Percentiles rank a stretch among this genome's conserved stretches.
These are phyloP conservation scores for Rhododendron griersonianum DNA, from an alignment of 148 eudicot species.

Conservation along the genomic window DNA sequence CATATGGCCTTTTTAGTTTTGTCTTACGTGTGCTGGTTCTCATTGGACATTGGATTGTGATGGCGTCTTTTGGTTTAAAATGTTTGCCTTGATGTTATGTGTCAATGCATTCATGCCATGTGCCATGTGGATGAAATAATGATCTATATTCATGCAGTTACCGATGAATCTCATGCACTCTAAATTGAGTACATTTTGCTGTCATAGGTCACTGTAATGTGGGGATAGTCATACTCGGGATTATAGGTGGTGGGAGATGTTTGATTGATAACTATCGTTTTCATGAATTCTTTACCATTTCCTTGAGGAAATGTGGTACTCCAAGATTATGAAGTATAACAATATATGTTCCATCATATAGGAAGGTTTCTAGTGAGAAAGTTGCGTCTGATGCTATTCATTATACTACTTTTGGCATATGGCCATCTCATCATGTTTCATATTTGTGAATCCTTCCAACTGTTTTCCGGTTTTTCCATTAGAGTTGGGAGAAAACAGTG, in stretches of 20 bases:
- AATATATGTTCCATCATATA: background rate
- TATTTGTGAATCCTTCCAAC: background rate
- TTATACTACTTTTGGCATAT: background rate
- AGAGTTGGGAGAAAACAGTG: background rate
- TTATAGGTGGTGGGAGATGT: background rate
- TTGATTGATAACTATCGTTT: background rate
- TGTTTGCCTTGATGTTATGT: background rate
- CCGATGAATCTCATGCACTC: background rate
- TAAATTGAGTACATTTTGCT: background rate
- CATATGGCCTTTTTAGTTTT: background rate
- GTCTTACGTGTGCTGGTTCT: background rate
- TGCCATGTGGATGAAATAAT: background rate
- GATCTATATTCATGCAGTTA: background rate
- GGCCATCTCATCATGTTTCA: background rate
- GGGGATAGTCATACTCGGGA: background rate
- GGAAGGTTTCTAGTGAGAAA: background rate
- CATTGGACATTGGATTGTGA: background rate
- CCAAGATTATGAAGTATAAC: background rate
- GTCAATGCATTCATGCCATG: background rate
- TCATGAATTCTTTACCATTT: background rate
- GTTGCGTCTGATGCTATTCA: background rate
- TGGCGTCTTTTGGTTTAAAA: background rate
- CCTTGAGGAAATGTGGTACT: background rate
- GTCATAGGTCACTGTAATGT: background rate
- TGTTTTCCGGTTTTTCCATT: background rate